Evolutionary conservation across 2,329 filamentous ascomycete species (phyloP).

Genomic region (Fusarium algeriense): DNA sequence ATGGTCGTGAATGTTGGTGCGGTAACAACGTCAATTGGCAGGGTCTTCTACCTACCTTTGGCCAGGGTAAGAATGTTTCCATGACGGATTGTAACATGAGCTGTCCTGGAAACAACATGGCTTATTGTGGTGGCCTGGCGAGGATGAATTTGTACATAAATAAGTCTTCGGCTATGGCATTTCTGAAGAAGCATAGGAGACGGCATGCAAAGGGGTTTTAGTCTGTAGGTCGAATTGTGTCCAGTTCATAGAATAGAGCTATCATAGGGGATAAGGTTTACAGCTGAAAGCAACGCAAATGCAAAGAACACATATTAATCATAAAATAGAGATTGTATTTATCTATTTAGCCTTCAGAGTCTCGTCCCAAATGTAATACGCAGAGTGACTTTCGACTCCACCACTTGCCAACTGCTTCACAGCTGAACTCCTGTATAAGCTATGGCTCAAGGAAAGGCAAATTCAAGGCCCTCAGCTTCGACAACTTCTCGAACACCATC

Average conservation of each 20-base stretch:
- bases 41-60: conserved; percentile 34
- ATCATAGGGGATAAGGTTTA: too few species aligned
- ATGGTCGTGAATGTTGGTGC: conserved; percentile 56
- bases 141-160: conserved; percentile 52
- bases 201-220: not conserved
- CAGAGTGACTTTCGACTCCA: too few species aligned
- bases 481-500: not conserved
- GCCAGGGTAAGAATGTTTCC: conserved; percentile 49
- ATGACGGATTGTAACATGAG: conserved; percentile 49
- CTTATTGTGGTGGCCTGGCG: conserved; percentile 50
- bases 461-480: not conserved
- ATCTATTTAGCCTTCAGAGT: too few species aligned
- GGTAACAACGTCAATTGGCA: conserved; percentile 49
- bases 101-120: conserved; percentile 51
- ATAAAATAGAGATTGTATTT: too few species aligned
- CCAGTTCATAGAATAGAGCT: too few species aligned
- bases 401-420: too few species aligned
- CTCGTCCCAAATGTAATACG: too few species aligned
- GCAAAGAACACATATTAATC: too few species aligned
- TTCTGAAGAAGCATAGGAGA: conserved; percentile 23
- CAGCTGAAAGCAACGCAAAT: too few species aligned
- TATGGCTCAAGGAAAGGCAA: not conserved
- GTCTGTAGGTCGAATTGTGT: not conserved
- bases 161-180: conserved; percentile 24
- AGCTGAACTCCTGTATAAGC: too few species aligned